Evolutionary conservation across 2,329 filamentous ascomycete species (phyloP), one percentile per base, ranked within the genome.

Genomic region (Cladobotryum protrusum): DNA sequence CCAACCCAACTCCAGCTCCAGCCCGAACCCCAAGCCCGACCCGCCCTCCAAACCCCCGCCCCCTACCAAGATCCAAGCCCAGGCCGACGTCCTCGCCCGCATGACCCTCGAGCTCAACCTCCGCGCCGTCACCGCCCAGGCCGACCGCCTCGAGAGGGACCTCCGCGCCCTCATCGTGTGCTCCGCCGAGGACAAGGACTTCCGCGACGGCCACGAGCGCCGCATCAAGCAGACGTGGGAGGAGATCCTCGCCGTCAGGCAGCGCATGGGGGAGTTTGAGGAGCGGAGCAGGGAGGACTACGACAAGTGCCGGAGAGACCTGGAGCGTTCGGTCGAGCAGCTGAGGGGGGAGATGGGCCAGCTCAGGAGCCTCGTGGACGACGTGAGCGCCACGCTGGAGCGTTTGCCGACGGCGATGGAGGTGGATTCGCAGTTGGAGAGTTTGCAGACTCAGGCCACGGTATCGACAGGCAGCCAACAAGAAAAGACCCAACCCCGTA

Each of bases 81-180:
- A 62, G 24, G 65, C 67, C 36, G 61, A 67, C 3, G 61, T 63
- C 32, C 59, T 70, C n/a, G 63, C 67, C 5, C 58, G 54, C 39
- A 69, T 70, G 63, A 68, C 63, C 5, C 55, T 64, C n/a, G 67
- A 70, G 54, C 62, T 70, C 47, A 64, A 61, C 50, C 52, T 70
- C 34, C 65, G 62, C 35, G 50, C 58, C 32, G 52, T 70, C 19
- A 46, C 52, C 24, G 48, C 49, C 18, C 61, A 64, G 43, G 61
- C 62, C 1, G 57, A 62, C 39, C 57, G 59, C 3, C 60, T 69
- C 2, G 61, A 68, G 47, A 53, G 53, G 2, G 61, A 67, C 9
- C 49, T 70, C 24, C 50, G 48, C 6, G 48, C 51, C 15, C 61
- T 70, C 6, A 58, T 62, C 7, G 14, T 35, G 6, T 47, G 48